phyloP scores from a whole-genome alignment of 371 early-diverging fungal species.

The Chytridiales sp. region DNA sequence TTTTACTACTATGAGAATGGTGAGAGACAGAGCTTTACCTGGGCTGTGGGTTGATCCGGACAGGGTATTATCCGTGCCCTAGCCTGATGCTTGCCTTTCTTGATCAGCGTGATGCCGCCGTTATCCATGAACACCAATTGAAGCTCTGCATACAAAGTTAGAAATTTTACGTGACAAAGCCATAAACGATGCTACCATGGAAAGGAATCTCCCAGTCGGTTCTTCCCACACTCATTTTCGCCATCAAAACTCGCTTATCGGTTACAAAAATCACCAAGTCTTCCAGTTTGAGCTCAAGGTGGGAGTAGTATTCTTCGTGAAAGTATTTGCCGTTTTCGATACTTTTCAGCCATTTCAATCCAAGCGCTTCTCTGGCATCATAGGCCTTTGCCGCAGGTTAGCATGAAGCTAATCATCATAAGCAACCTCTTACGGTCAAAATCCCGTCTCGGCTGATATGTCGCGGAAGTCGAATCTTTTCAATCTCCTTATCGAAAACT shows the following conservation, averaged over 20 bases:
- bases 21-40: slow-evolving; percentile 29
- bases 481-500: slow-evolving; percentile 80
- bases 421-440: slow-evolving; percentile 54
- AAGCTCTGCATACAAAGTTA: slow-evolving; percentile 17
- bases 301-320: slow-evolving; percentile 85
- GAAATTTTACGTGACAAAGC: not conserved
- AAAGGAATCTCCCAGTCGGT: slow-evolving; percentile 49
- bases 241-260: slow-evolving; percentile 34
- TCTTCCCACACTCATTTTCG: slow-evolving; percentile 36
- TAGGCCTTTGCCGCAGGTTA: slow-evolving; percentile 57
- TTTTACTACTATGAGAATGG: not conserved
- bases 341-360: slow-evolving; percentile 83
- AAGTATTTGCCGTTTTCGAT: slow-evolving; percentile 78
- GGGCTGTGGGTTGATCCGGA: slow-evolving; percentile 36
- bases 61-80: slow-evolving; percentile 44
- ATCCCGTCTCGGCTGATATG: slow-evolving; percentile 83
- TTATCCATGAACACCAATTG: slow-evolving; percentile 33
- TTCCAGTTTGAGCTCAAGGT: slow-evolving; percentile 59
- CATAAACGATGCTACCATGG: slow-evolving; percentile 34
- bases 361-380: slow-evolving; percentile 79
- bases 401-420: not conserved
- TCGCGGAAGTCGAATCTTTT: slow-evolving; percentile 85
- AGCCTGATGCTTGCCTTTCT: slow-evolving; percentile 33
- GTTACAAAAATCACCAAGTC: slow-evolving; percentile 51
- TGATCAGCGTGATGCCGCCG: slow-evolving; percentile 38